Evolutionary conservation across 768 basidiomycete genomes (phyloP).

Genomic region (Amanita pallidorosea): DNA sequence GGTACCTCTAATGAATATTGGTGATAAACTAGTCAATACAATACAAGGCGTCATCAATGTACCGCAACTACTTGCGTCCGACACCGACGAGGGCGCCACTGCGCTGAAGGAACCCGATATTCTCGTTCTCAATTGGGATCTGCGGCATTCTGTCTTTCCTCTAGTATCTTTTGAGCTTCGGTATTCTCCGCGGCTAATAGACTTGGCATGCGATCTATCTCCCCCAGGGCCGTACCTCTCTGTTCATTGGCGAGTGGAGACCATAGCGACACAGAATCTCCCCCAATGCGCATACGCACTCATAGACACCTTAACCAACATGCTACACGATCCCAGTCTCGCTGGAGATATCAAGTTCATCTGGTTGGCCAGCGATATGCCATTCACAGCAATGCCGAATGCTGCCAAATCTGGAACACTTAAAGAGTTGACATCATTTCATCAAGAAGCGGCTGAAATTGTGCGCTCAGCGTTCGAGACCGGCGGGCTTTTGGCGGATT

Average conservation of each 20-base stretch:
- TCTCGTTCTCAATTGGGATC: conserved; percentile 43
- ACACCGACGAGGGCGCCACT: conserved; percentile 12
- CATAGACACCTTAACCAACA: conserved; percentile 26
- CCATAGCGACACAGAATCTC: conserved; percentile 28
- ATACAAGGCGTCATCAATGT: background rate
- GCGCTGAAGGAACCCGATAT: conserved; percentile 24
- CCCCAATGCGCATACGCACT: conserved; percentile 39
- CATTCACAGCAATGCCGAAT: conserved; percentile 15
- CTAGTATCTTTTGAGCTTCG: conserved; percentile 17
- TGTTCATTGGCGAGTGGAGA: conserved; percentile 53
- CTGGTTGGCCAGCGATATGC: conserved; percentile 52
- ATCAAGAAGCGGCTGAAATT: conserved; percentile 33
- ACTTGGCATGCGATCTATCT: conserved; percentile 27
- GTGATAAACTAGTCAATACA: background rate
- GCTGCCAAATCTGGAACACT: conserved; percentile 34
- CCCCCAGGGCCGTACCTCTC: conserved; percentile 30
- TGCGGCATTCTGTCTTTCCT: conserved; percentile 35
- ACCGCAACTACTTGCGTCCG: conserved; percentile 15
- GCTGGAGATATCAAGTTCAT: conserved; percentile 25
- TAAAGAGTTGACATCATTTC: conserved; percentile 25
- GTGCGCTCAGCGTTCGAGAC: conserved; percentile 31
- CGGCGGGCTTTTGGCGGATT: conserved; percentile 25
- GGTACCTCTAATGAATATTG: background rate
- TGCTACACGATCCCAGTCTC: conserved; percentile 19
- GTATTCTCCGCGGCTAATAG: conserved; percentile 32